These are phyloP conservation scores for Solanum chilense DNA, from an alignment of 257 asterid genomes.

Conservation along the genomic window DNA sequence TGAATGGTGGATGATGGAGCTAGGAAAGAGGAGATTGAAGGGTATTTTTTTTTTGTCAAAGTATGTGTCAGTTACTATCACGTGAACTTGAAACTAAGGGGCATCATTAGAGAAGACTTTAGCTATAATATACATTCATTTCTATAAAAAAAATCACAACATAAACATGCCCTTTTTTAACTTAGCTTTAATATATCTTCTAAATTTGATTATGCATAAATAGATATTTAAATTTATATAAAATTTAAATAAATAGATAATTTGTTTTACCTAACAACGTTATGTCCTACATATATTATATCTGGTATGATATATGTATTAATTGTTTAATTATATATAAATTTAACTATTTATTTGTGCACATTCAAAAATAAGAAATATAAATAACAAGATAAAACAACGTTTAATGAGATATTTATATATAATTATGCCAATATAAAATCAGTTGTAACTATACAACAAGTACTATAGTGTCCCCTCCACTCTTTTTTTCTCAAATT, in stretches of 20 bases:
- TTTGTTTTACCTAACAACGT: too few relatives aligned
- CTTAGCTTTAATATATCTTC: too few relatives aligned
- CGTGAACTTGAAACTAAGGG: neutral
- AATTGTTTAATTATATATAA: too few relatives aligned
- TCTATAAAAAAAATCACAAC: neutral
- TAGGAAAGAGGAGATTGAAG: neutral
- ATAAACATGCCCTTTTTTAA: neutral
- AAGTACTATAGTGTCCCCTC: neutral
- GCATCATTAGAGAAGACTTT: neutral
- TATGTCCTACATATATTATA: neutral
- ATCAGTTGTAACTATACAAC: neutral
- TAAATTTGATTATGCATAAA: too few relatives aligned
- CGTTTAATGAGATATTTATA: too few relatives aligned
- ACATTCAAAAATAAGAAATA: too few relatives aligned
- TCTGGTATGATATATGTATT: too few relatives aligned
- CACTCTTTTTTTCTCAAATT: neutral
- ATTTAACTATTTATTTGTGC: too few relatives aligned
- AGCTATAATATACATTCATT: neutral
- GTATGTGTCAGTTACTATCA: neutral
- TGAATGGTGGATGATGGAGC: neutral
- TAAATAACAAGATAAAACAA: too few relatives aligned
- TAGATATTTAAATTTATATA: too few relatives aligned
- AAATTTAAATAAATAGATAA: too few relatives aligned
- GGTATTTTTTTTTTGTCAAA: neutral
- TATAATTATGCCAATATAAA: neutral